Conservation (phyloP, 2,329 filamentous ascomycete genomes). For the Beauveria sp. region DNA sequence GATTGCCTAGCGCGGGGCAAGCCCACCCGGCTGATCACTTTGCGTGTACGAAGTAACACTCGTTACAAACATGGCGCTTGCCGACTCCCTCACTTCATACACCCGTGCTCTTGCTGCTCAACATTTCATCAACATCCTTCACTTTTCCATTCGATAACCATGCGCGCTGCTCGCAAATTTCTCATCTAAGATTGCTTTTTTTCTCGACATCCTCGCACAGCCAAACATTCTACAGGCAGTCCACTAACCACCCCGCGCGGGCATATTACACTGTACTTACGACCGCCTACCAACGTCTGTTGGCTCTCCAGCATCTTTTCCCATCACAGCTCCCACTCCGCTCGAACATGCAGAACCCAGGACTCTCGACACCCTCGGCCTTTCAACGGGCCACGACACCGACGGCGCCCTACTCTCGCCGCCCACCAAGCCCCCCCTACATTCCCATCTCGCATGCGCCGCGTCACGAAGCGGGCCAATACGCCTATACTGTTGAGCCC, state of each 20-base stretch:
- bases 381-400: slow-evolving; percentile 9
- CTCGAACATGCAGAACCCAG: not conserved
- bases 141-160: not conserved
- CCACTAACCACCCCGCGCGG: not conserved
- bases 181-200: not conserved
- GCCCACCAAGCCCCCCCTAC: slow-evolving; percentile 35
- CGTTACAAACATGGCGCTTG: not conserved
- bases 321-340: not conserved
- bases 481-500: slow-evolving; percentile 29
- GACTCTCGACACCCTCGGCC: too few species aligned
- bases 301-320: not conserved
- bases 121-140: not conserved
- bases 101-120: not conserved
- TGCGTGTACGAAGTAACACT: not conserved
- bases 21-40: not conserved
- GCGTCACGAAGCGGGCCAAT: not conserved
- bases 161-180: not conserved
- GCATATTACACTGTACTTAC: not conserved
- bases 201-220: not conserved
- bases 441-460: slow-evolving; percentile 29
- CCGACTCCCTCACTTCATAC: not conserved
- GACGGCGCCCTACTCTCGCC: slow-evolving; percentile 27
- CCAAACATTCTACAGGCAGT: not conserved
- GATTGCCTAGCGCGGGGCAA: not conserved
- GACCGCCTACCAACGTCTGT: not conserved